Conservation (phyloP, 768 basidiomycete genomes). For the Candolleomyces efflorescens region DNA sequence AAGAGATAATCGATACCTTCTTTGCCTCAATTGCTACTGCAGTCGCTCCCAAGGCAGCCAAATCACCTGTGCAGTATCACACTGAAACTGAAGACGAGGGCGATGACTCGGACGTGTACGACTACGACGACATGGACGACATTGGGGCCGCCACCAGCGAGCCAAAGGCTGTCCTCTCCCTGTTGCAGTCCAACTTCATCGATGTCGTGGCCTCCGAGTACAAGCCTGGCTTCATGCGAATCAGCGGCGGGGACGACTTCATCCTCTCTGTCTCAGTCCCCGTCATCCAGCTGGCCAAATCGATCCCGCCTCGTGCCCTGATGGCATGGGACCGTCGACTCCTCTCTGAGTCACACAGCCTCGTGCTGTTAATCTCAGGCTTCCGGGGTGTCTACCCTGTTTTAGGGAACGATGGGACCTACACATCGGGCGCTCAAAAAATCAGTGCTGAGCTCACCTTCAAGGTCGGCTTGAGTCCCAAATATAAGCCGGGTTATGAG, state of each 20-base stretch:
- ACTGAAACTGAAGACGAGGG: constrained; percentile 34
- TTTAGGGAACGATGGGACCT: constrained; percentile 38
- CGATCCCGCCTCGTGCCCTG: constrained; percentile 59
- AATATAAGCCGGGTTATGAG: constrained; percentile 56
- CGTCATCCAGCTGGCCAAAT: constrained; percentile 43
- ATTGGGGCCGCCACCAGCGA: constrained; percentile 21
- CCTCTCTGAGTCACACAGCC: constrained; percentile 49
- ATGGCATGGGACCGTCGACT: constrained; percentile 73
- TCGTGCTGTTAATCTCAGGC: constrained; percentile 64
- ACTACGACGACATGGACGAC: constrained; percentile 31
- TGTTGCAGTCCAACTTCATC: constrained; percentile 46
- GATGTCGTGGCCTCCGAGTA: constrained; percentile 55
- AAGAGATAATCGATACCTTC: constrained; percentile 41
- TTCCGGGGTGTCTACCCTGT: constrained; percentile 52
- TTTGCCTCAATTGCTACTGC: constrained; percentile 29
- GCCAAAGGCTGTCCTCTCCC: constrained; percentile 20
- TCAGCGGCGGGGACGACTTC: constrained; percentile 43
- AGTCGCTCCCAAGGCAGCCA: constrained; percentile 14
- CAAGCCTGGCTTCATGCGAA: constrained; percentile 54
- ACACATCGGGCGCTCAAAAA: constrained; percentile 28
- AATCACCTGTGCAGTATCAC: constrained; percentile 19
- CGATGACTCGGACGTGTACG: constrained; percentile 27
- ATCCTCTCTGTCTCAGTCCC: constrained; percentile 56
- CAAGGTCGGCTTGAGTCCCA: constrained; percentile 55
- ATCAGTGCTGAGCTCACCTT: constrained; percentile 40